These are phyloP conservation scores for Diaporthe sp. DNA, from an alignment of 2,329 filamentous ascomycete species.

Conservation along the genomic window DNA sequence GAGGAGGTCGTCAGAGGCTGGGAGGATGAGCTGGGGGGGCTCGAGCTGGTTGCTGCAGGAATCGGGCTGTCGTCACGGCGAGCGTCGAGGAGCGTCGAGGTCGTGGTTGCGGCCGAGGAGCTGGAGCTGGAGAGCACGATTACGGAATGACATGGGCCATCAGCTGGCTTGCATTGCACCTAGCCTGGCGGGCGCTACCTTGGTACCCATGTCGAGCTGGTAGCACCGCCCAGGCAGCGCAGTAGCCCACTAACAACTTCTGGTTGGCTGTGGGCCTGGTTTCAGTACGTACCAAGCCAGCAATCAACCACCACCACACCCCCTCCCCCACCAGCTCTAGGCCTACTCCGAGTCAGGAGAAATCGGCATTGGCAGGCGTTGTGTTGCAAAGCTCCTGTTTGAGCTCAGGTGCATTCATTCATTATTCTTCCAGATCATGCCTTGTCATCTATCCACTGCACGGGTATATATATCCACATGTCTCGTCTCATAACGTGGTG, in stretches of 20 bases:
- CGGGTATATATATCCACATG: conserved; percentile 3
- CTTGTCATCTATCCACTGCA: conserved; percentile 19
- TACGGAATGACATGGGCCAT: conserved; percentile 28
- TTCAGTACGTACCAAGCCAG: not conserved
- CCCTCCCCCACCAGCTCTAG: too few relatives aligned
- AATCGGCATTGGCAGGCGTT: not conserved
- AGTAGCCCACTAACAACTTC: conserved; percentile 24
- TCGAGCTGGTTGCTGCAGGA: not conserved
- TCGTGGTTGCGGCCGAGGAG: not conserved
- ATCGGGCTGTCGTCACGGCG: conserved; percentile 9
- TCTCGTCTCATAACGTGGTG: not conserved
- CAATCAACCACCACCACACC: not conserved
- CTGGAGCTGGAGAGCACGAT: conserved; percentile 20
- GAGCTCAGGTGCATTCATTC: conserved; percentile 20
- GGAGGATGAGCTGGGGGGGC: not conserved
- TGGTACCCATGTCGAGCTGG: not conserved
- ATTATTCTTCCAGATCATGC: conserved; percentile 24
- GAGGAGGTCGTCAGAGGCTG: not conserved
- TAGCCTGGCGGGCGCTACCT: not conserved
- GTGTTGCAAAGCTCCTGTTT: not conserved
- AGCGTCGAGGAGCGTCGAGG: not conserved
- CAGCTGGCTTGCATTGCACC: not conserved
- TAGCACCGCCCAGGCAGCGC: not conserved
- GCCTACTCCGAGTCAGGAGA: not conserved
- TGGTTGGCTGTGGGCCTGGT: not conserved